These are phyloP conservation scores for Chaetomium globosum DNA, from an alignment of 2,329 filamentous ascomycete genomes.

Conservation along the genomic window DNA sequence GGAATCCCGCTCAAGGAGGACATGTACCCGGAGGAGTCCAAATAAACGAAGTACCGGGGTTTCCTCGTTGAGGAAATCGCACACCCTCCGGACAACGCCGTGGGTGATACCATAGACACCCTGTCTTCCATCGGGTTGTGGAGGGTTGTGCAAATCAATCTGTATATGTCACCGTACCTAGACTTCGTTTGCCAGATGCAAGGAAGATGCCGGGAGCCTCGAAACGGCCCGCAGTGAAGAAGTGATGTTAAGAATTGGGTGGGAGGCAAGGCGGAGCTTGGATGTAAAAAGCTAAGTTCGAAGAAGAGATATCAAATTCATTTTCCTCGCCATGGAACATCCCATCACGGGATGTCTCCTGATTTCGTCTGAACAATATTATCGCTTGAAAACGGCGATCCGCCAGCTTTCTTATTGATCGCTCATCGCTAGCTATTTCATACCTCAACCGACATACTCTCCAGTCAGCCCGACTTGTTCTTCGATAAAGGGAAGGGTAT, in stretches of 20 bases:
- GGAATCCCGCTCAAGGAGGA: slow-evolving; percentile 90
- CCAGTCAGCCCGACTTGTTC: neutral
- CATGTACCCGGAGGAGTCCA: slow-evolving; percentile 70
- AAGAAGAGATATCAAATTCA: slow-evolving; percentile 5
- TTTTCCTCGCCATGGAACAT: neutral
- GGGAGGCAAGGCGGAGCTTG: neutral
- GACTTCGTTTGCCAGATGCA: slow-evolving; percentile 4
- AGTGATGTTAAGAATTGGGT: slow-evolving; percentile 2
- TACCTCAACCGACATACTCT: neutral
- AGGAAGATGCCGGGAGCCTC: slow-evolving; percentile 4
- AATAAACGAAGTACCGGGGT: slow-evolving; percentile 25
- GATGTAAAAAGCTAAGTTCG: slow-evolving; percentile 16
- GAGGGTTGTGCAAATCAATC: slow-evolving; percentile 19
- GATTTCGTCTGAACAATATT: too few relatives aligned
- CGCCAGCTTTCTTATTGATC: neutral
- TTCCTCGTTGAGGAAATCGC: neutral
- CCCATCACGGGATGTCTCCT: neutral
- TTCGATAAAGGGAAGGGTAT: neutral
- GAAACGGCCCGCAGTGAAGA: slow-evolving; percentile 1
- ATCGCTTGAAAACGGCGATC: neutral
- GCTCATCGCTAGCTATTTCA: neutral
- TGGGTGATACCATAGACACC: slow-evolving; percentile 16
- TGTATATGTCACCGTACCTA: slow-evolving; percentile 20
- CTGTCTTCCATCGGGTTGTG: neutral
- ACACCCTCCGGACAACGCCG: neutral